phyloP scores from a whole-genome alignment of 1,284 basidiomycete species.

The Cyathus olla region DNA sequence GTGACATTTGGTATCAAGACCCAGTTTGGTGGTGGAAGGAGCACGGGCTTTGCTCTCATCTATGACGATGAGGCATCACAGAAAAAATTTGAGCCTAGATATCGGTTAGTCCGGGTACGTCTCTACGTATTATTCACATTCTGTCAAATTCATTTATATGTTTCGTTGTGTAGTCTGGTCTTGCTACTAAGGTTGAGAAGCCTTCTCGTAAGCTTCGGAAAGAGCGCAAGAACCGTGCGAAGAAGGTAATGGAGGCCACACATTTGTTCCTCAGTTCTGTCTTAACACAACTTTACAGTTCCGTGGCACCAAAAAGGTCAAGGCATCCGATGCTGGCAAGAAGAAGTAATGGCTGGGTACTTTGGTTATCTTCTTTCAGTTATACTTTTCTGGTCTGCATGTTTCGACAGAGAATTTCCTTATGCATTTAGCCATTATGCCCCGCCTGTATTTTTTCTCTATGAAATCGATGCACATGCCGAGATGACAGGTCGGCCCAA shows the following conservation, averaged over 20 bases:
- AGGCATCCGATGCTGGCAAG: constrained; percentile 91
- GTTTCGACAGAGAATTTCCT: constrained; percentile 15
- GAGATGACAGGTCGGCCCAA: no score
- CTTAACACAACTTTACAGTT: constrained; percentile 57
- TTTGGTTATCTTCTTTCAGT: constrained; percentile 28
- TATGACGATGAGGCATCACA: constrained; percentile 97
- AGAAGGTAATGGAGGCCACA: constrained; percentile 77
- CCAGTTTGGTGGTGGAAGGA: constrained; percentile 98
- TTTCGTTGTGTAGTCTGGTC: constrained; percentile 72
- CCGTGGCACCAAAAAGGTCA: constrained; percentile 93
- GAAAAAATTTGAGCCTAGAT: constrained; percentile 97
- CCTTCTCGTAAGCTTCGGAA: constrained; percentile 98
- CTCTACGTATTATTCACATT: constrained; percentile 4
- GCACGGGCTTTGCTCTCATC: constrained; percentile 97
- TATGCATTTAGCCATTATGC: background rate
- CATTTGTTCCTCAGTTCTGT: background rate
- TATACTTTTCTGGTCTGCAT: constrained; percentile 52
- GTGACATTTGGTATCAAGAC: constrained; percentile 89
- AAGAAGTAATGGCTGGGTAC: constrained; percentile 75
- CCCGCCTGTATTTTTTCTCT: constrained; percentile 22
- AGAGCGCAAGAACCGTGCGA: constrained; percentile 99
- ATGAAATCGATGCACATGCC: constrained; percentile 45
- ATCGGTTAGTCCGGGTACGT: constrained; percentile 95
- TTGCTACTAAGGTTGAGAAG: constrained; percentile 89
- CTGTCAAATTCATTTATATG: constrained; percentile 7